Evolutionary conservation across 2,329 filamentous ascomycete species (phyloP).

Genomic region (Coniochaeta prunicola): DNA sequence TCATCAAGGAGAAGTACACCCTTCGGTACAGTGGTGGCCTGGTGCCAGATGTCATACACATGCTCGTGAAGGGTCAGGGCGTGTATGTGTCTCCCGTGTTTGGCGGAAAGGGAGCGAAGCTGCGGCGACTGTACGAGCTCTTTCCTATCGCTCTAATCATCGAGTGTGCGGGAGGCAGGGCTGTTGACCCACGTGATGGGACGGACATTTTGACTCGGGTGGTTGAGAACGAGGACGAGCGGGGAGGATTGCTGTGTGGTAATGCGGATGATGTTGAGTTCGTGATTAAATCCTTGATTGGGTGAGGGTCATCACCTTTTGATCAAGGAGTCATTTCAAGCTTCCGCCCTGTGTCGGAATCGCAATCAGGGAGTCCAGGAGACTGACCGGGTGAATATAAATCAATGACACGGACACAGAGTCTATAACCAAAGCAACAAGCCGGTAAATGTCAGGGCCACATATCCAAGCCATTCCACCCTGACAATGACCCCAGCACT

Average conservation of each 20-base stretch:
- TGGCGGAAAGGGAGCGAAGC: slow-evolving; percentile 42
- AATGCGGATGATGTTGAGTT: slow-evolving; percentile 38
- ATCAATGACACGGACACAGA: too few relatives aligned
- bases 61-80: slow-evolving; percentile 53
- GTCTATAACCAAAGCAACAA: neutral
- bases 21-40: slow-evolving; percentile 54
- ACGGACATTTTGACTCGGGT: slow-evolving; percentile 29
- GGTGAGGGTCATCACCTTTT: too few relatives aligned
- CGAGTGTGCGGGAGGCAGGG: slow-evolving; percentile 51
- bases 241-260: slow-evolving; percentile 42
- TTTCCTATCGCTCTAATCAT: slow-evolving; percentile 52
- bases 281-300: slow-evolving; percentile 8
- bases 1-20: slow-evolving; percentile 47
- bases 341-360: too few relatives aligned
- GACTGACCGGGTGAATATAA: too few relatives aligned
- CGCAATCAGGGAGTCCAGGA: too few relatives aligned
- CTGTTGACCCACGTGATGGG: slow-evolving; percentile 41
- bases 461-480: neutral
- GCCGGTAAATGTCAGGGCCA: neutral
- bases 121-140: slow-evolving; percentile 52
- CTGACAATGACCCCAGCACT: neutral
- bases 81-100: slow-evolving; percentile 54
- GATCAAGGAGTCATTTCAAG: too few relatives aligned
- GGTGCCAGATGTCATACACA: slow-evolving; percentile 54
- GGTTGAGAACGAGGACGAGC: slow-evolving; percentile 37